Percentiles rank a stretch among this genome's conserved stretches.
Evolutionary conservation across 202 grass and related monocot species (phyloP).

Genomic region (Panicum virgatum): DNA sequence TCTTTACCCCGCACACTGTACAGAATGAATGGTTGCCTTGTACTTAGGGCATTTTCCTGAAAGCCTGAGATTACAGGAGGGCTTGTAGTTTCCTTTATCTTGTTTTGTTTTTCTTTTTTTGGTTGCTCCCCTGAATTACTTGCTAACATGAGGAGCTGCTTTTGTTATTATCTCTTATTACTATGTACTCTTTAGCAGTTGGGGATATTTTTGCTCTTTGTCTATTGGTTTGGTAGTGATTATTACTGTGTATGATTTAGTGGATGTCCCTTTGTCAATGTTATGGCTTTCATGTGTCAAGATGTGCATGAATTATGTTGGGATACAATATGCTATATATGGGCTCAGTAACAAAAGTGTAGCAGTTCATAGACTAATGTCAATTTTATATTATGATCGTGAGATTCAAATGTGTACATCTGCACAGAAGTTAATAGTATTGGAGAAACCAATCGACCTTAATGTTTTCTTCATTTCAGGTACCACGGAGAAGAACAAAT

Average conservation of each 20-base stretch:
- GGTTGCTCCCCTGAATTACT: background rate
- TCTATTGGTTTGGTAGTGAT: background rate
- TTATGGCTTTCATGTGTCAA: background rate
- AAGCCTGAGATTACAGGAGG: background rate
- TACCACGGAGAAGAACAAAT: slow-evolving; percentile 55
- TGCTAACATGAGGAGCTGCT: background rate
- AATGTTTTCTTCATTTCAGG: slow-evolving; percentile 48
- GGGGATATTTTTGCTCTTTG: background rate
- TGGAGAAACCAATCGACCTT: slow-evolving; percentile 31
- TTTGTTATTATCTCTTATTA: background rate
- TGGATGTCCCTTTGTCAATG: slow-evolving; percentile 7
- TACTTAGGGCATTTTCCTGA: background rate
- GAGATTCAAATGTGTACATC: slow-evolving; percentile 16
- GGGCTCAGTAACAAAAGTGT: slow-evolving; percentile 16
- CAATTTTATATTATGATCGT: slow-evolving; percentile 11
- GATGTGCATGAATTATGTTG: background rate
- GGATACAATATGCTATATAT: background rate
- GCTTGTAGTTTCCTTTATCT: no score
- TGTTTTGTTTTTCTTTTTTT: background rate
- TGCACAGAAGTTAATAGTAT: background rate
- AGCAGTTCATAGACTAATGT: background rate
- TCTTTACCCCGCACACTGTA: background rate
- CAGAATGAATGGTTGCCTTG: background rate
- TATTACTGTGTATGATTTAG: background rate
- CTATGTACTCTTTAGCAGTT: background rate